Conservation (phyloP, 2,329 filamentous ascomycete genomes). For the Alternaria hordeiaustralica region DNA sequence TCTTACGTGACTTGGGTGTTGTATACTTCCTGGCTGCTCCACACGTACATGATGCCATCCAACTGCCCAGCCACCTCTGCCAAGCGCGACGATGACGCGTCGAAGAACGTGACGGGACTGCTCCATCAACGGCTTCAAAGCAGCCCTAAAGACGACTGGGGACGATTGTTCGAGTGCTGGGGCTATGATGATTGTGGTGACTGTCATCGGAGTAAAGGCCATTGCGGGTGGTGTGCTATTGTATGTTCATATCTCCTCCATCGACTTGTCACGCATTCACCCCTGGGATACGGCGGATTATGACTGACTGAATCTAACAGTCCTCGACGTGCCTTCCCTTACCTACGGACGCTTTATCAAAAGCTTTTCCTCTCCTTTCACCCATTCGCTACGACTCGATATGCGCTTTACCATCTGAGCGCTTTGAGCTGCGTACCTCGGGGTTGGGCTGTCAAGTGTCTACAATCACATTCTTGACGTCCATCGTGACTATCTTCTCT, state of each 20-base stretch:
- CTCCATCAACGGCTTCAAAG: constrained; percentile 32
- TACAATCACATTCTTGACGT: constrained; percentile 54
- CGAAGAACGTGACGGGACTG: constrained; percentile 32
- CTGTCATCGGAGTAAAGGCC: constrained; percentile 42
- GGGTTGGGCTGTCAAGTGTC: constrained; percentile 56
- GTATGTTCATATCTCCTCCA: constrained; percentile 31
- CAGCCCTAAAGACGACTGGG: constrained; percentile 39
- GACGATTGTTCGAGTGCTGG: constrained; percentile 43
- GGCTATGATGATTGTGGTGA: constrained; percentile 46
- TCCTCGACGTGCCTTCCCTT: constrained; percentile 53
- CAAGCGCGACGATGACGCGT: constrained; percentile 2
- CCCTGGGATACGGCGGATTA: neutral
- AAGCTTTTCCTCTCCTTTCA: constrained; percentile 49
- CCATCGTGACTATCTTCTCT: constrained; percentile 52
- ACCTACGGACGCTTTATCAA: constrained; percentile 45
- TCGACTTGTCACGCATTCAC: neutral
- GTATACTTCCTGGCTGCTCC: neutral
- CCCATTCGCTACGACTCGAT: constrained; percentile 47
- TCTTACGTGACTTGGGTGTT: neutral
- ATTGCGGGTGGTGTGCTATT: constrained; percentile 55
- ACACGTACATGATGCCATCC: constrained; percentile 11
- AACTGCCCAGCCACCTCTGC: constrained; percentile 19
- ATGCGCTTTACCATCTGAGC: constrained; percentile 49
- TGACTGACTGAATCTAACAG: constrained; percentile 21
- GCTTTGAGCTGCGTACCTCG: constrained; percentile 54